Evolutionary conservation across 2,329 filamentous ascomycete species (phyloP).

Genomic region (Neonectria ditissima): DNA sequence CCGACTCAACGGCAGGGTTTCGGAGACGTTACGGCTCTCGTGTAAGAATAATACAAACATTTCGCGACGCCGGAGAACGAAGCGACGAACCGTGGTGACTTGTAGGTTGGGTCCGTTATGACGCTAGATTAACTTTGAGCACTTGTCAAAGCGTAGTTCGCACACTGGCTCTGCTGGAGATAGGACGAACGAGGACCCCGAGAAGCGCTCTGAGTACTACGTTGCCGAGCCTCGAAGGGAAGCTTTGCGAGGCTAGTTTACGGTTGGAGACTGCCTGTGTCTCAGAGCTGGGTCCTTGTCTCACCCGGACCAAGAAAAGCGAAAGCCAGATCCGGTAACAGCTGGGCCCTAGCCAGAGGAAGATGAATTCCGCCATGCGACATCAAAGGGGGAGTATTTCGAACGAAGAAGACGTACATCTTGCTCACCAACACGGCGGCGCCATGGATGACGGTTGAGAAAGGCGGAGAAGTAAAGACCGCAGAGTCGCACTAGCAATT

Average conservation of each 20-base stretch:
- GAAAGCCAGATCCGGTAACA: not conserved
- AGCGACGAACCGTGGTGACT: not conserved
- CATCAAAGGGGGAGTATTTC: not conserved
- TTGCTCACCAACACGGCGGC: constrained; percentile 3
- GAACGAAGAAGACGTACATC: not conserved
- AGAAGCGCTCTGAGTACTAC: not conserved
- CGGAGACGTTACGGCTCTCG: constrained; percentile 1
- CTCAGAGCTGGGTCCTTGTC: constrained; percentile 17
- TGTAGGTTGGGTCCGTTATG: not conserved
- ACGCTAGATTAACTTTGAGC: not conserved
- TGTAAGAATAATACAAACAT: not conserved
- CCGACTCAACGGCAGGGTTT: not conserved
- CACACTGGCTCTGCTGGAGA: not conserved
- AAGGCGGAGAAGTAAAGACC: constrained; percentile 14
- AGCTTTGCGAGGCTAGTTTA: constrained; percentile 1
- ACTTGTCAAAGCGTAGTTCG: not conserved
- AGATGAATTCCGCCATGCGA: not conserved
- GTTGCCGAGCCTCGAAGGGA: constrained; percentile 22
- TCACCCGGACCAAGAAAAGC: constrained; percentile 14
- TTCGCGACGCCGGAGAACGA: not conserved
- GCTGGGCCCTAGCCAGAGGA: not conserved
- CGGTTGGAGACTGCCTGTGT: constrained; percentile 9
- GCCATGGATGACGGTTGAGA: constrained; percentile 12
- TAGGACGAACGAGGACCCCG: not conserved
- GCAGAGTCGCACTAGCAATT: too few species aligned